phyloP scores from a whole-genome alignment of 2,329 filamentous ascomycete species.

The Hymenoscyphus albidus region DNA sequence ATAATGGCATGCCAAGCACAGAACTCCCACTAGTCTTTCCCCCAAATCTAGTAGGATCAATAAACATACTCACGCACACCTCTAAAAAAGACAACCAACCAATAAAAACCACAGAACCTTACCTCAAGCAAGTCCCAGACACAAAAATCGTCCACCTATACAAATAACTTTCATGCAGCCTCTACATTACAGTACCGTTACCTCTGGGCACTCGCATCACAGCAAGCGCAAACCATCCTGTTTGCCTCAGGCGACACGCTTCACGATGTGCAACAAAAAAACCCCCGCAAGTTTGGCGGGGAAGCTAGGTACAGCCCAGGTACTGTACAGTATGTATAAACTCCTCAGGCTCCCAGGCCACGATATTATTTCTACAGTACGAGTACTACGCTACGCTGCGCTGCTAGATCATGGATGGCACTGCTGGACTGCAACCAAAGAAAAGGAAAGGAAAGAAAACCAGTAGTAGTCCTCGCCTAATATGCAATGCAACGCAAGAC shows the following conservation, averaged over 20 bases:
- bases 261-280: conserved; percentile 19
- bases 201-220: too few relatives aligned
- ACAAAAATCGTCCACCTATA: neutral
- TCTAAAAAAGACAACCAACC: neutral
- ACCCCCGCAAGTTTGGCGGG: neutral
- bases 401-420: neutral
- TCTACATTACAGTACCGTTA: neutral
- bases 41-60: neutral
- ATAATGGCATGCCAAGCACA: neutral
- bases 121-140: neutral
- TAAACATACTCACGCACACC: neutral
- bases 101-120: neutral
- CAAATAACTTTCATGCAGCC: neutral
- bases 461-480: neutral
- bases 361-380: neutral
- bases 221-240: neutral
- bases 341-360: conserved; percentile 15
- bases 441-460: neutral
- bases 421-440: neutral
- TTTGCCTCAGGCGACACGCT: conserved; percentile 14
- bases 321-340: neutral
- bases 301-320: neutral
- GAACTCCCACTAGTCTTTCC: too few relatives aligned
- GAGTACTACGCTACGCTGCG: too few relatives aligned
- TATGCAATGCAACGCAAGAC: neutral